Percentiles rank a stretch among this genome's conserved stretches.
These are phyloP conservation scores for Rhypophila decipiens DNA, from an alignment of 495 filamentous ascomycete genomes.

Conservation along the genomic window DNA sequence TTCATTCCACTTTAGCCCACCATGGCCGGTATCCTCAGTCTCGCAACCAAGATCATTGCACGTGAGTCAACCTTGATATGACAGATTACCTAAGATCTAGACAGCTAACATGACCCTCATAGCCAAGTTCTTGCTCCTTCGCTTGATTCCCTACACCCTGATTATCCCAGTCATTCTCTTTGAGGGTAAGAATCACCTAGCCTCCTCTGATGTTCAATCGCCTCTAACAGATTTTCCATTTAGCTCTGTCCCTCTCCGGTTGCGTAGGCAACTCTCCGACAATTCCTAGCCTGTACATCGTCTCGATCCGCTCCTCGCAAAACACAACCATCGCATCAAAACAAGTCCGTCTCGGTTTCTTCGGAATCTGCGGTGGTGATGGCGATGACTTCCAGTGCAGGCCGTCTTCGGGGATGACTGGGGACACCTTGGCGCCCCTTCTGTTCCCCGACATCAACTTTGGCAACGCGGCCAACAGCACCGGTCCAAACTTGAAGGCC, in stretches of 20 bases:
- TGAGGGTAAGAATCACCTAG: slow-evolving; percentile 4
- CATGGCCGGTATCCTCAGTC: neutral
- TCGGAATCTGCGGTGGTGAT: slow-evolving; percentile 25
- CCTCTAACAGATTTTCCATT: slow-evolving; percentile 3
- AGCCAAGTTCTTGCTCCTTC: slow-evolving; percentile 3
- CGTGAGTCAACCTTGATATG: neutral
- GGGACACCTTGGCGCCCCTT: slow-evolving; percentile 4
- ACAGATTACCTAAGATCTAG: no score
- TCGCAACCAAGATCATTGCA: neutral
- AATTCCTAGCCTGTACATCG: slow-evolving; percentile 25
- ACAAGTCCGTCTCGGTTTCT: slow-evolving; percentile 30
- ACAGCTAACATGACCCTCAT: neutral
- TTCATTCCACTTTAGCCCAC: no score
- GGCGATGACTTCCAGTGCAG: slow-evolving; percentile 15
- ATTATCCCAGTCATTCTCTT: slow-evolving; percentile 24
- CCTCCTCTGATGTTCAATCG: neutral
- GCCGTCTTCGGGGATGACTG: slow-evolving; percentile 8
- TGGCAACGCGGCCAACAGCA: no score
- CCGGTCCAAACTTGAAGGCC: neutral
- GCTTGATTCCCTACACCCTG: slow-evolving; percentile 13
- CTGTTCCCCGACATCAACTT: slow-evolving; percentile 8
- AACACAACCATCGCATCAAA: slow-evolving; percentile 6
- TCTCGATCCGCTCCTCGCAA: slow-evolving; percentile 16
- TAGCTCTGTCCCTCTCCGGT: slow-evolving; percentile 24
- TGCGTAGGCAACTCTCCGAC: slow-evolving; percentile 22